Base-by-base conservation (phyloP, 495 filamentous ascomycete genomes). In the Annulohypoxylon moriforme region DNA sequence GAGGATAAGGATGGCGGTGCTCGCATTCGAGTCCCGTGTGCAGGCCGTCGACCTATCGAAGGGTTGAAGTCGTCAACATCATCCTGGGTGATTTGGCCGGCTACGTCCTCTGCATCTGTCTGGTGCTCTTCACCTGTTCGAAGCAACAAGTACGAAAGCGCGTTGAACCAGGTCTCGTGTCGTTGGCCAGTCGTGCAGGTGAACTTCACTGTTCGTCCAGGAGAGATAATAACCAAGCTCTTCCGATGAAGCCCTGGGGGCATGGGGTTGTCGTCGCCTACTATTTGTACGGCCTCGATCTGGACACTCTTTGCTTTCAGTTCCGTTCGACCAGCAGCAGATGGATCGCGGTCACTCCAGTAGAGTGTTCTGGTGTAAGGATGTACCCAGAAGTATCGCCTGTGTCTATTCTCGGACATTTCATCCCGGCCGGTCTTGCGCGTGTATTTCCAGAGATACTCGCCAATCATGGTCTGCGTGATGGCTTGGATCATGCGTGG, bases 401-500 rank as follows among this genome's bases (percentile, higher is more conserved):
- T 89, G 77, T 99, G 96, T 47, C 96, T 85, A 36, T 93, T 97
- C 63, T 88, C 89, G 4, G 95, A 98, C 81, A 97, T 89, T 52
- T 93, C 90, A 60, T 88, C 90, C 4, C 94, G 90, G 16, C 94
- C 94, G 64, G 94, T 85, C 80, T 93, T 96, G 68, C 96, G 91
- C 1, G 95, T 98, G 80, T 99, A 99, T 76, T 99, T 99, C 96
- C 96, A 99, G 14, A 98, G 87, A 79, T 94, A 98, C 76, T 99
- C 96, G 59, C 96, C 96, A 76, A 98, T 98, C 96, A 99, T 99
- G 10, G 96, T 99, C 80, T 99, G 96, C 5, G 96, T 98, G 68
- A 99, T 98, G 47, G 96, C 96, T 83, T 98, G 95, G 64, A 99
- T 98, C 94, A 99, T 98, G 68, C 96, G 90, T 57, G 96, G 95